phyloP scores from a whole-genome alignment of 2,329 filamentous ascomycete genomes.

The Cytospora schulzeri region DNA sequence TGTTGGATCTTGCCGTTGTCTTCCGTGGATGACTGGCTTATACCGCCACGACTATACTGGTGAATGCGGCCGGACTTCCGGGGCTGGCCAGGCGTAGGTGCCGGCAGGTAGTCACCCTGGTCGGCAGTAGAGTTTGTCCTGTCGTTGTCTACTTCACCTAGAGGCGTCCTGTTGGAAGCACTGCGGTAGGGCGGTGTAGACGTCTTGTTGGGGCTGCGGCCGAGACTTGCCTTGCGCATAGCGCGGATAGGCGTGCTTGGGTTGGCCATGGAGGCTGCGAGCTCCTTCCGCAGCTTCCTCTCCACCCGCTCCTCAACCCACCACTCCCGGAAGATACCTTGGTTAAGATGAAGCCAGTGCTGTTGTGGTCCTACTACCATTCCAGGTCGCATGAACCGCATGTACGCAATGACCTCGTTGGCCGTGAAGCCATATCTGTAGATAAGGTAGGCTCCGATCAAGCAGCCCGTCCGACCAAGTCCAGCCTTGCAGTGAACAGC shows the following conservation, averaged over 20 bases:
- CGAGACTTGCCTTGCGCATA: slow-evolving; percentile 59
- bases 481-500: slow-evolving; percentile 99
- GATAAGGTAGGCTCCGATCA: slow-evolving; percentile 97
- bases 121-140: slow-evolving; percentile 60
- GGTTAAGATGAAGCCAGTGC: slow-evolving; percentile 98
- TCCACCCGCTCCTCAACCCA: slow-evolving; percentile 89
- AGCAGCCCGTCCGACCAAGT: slow-evolving; percentile 88
- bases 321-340: slow-evolving; percentile 97
- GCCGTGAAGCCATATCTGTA: slow-evolving; percentile 97
- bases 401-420: slow-evolving; percentile 95
- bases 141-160: slow-evolving; percentile 94
- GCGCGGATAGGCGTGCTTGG: slow-evolving; percentile 64
- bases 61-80: slow-evolving; percentile 85
- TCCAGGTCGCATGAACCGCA: slow-evolving; percentile 98
- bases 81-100: slow-evolving; percentile 92
- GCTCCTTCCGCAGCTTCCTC: slow-evolving; percentile 63
- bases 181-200: slow-evolving; percentile 84
- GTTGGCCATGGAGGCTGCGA: slow-evolving; percentile 46
- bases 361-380: slow-evolving; percentile 99
- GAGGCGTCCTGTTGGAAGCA: slow-evolving; percentile 74
- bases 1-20: slow-evolving; percentile 55
- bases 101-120: slow-evolving; percentile 91
- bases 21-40: slow-evolving; percentile 47
- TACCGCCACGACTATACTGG: slow-evolving; percentile 62
- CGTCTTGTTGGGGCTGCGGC: slow-evolving; percentile 66